phyloP scores from a whole-genome alignment of 2,329 filamentous ascomycete species.

The Aspergillus neoniger region DNA sequence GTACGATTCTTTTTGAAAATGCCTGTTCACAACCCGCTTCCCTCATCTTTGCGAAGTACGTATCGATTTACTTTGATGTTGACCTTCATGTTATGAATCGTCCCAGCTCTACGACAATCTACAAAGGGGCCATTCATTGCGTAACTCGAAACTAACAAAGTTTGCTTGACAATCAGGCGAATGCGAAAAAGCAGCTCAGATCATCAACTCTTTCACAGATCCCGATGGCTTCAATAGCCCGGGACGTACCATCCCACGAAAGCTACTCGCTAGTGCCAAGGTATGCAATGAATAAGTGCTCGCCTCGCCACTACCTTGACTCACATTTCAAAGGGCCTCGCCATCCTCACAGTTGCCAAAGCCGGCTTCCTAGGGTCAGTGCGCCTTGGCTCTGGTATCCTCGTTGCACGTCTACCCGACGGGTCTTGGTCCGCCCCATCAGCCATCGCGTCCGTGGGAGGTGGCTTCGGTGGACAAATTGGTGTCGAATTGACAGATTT shows the following conservation, averaged over 20 bases:
- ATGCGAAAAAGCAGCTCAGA: slow-evolving; percentile 13
- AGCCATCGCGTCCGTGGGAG: slow-evolving; percentile 46
- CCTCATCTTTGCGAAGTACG: not conserved
- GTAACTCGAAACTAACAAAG: not conserved
- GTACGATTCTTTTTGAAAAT: not conserved
- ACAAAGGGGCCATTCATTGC: not conserved
- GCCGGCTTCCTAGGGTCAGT: slow-evolving; percentile 50
- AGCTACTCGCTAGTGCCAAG: slow-evolving; percentile 13
- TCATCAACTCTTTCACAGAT: slow-evolving; percentile 14
- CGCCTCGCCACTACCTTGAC: not conserved
- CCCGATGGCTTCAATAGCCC: slow-evolving; percentile 8
- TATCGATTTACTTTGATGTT: not conserved
- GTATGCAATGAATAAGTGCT: not conserved
- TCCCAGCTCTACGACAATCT: not conserved
- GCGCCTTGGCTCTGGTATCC: slow-evolving; percentile 51
- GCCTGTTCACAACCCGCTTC: not conserved
- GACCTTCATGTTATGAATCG: not conserved
- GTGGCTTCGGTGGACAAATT: slow-evolving; percentile 48
- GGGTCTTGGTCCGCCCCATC: slow-evolving; percentile 52
- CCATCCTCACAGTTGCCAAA: slow-evolving; percentile 48
- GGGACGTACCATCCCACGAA: slow-evolving; percentile 7
- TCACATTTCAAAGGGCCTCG: slow-evolving; percentile 41
- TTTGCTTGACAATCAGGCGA: not conserved
- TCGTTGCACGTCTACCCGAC: slow-evolving; percentile 48
- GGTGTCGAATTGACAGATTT: slow-evolving; percentile 61